phyloP scores from a whole-genome alignment of 2,329 filamentous ascomycete genomes.

The Dactylellina drechsleri region DNA sequence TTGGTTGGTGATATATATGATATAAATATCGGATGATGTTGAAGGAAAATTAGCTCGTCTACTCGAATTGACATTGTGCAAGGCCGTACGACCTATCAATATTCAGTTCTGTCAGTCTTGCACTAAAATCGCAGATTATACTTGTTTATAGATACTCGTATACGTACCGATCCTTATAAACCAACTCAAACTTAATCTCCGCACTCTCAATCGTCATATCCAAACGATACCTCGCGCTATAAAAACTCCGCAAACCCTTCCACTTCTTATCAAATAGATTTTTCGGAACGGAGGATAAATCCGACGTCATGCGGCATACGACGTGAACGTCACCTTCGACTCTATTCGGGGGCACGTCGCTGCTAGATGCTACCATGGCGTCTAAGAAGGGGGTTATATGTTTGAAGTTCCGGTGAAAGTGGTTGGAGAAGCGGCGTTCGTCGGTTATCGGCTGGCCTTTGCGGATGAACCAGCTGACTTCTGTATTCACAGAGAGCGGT shows the following conservation, averaged over 20 bases:
- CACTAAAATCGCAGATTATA: no score
- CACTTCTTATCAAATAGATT: slow-evolving; percentile 49
- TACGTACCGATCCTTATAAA: slow-evolving; percentile 49
- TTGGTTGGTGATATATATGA: not conserved
- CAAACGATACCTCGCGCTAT: slow-evolving; percentile 48
- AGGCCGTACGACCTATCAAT: slow-evolving; percentile 37
- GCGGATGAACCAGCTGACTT: slow-evolving; percentile 54
- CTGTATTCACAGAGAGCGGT: slow-evolving; percentile 1
- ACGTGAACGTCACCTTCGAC: slow-evolving; percentile 53
- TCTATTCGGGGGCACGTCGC: slow-evolving; percentile 42
- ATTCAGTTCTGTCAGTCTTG: not conserved
- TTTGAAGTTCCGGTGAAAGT: slow-evolving; percentile 53
- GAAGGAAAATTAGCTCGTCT: not conserved
- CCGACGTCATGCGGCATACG: slow-evolving; percentile 50
- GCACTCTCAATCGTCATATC: slow-evolving; percentile 54
- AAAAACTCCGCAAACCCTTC: slow-evolving; percentile 50
- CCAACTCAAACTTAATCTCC: slow-evolving; percentile 53
- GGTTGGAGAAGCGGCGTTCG: slow-evolving; percentile 52
- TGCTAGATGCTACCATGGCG: slow-evolving; percentile 54
- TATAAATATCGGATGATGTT: not conserved
- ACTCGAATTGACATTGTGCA: slow-evolving; percentile 49
- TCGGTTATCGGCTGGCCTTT: slow-evolving; percentile 53
- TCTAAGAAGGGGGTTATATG: slow-evolving; percentile 49
- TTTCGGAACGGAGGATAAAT: slow-evolving; percentile 44
- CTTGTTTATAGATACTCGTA: not conserved